Evolutionary conservation across 2,329 filamentous ascomycete genomes (phyloP), one percentile per base, ranked within the genome.

Genomic region (Samsoniella hepiali): DNA sequence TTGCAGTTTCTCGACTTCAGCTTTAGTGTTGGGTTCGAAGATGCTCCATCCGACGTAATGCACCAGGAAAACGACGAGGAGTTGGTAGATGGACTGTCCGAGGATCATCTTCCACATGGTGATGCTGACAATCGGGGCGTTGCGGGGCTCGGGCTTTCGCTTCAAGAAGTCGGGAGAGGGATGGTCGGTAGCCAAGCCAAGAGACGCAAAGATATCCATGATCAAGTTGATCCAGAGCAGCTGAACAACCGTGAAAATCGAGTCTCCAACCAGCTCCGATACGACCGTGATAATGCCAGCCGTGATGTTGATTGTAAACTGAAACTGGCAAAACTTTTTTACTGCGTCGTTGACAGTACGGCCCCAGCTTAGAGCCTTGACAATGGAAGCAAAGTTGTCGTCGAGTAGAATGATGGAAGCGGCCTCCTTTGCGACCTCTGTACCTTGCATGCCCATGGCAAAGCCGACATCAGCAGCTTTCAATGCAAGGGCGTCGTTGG

Each of bases 41-140:
- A 85, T 81, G 64, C 81, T 82, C 64, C 80, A 75, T 44, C 84
- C 83, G 2, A 81, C 81, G 67, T 84, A 84, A 65, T 86, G 84
- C 58, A 92, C 81, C 62, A 88, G 81, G 65, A 91, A 84, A 0
- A 88, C 65, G 9, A 74, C 70, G 5, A 90, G 82, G 0, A 92
- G 81, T 72, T 92, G 88, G 72, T 90, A 92, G 65, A 91, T 81
- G 4, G 88, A 82, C 71, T 92, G 88, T 1, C 88, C 88, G 55
- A 91, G 82, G 64, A 92, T 91, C 89, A 92, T 93, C 77, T 92
- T 92, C 89, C 89, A 90, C 89, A 92, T 92, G 34, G 84, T 88
- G 51, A 88, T 76, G 1, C 86, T 89, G 67, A 92, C 90, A 32
- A 75, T 69, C 3, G 72, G 67, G 0, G 74, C 69, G 6, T 62